Conservation (phyloP, 257 asterid genomes). For the Scutellaria galericulata region DNA sequence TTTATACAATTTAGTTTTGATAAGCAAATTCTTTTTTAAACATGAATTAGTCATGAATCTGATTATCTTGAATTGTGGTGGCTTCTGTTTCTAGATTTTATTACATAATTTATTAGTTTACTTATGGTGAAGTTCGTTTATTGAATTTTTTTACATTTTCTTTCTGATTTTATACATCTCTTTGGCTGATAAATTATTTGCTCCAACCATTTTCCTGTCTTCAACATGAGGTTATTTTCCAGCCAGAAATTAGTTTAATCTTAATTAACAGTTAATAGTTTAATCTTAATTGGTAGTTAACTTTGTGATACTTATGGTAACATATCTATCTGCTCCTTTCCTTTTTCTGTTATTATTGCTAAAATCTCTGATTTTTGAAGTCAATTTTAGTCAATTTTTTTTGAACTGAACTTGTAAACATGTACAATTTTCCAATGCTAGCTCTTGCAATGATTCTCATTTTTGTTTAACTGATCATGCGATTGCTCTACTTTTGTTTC, state of each 20-base stretch:
- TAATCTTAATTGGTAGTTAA: too few relatives aligned
- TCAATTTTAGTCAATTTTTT: neutral
- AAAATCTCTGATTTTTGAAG: neutral
- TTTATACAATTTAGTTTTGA: neutral
- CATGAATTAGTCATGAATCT: neutral
- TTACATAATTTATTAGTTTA: neutral
- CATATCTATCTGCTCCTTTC: too few relatives aligned
- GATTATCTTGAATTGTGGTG: neutral
- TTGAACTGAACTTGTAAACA: conserved; percentile 11
- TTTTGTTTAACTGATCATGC: neutral
- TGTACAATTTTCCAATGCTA: neutral
- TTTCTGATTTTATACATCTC: neutral
- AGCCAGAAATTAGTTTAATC: neutral
- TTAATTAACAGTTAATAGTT: neutral
- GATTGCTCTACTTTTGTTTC: neutral
- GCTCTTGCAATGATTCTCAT: neutral
- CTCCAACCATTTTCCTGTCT: neutral
- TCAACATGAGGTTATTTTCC: neutral
- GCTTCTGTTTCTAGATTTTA: neutral
- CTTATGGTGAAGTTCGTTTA: neutral
- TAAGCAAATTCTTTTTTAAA: neutral
- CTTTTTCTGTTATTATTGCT: neutral
- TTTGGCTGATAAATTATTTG: neutral
- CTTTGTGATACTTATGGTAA: too few relatives aligned
- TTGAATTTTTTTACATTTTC: conserved; percentile 7